Evolutionary conservation across 352 stramenopile genomes (phyloP).

Genomic region (Globisporangium uncinulatum): DNA sequence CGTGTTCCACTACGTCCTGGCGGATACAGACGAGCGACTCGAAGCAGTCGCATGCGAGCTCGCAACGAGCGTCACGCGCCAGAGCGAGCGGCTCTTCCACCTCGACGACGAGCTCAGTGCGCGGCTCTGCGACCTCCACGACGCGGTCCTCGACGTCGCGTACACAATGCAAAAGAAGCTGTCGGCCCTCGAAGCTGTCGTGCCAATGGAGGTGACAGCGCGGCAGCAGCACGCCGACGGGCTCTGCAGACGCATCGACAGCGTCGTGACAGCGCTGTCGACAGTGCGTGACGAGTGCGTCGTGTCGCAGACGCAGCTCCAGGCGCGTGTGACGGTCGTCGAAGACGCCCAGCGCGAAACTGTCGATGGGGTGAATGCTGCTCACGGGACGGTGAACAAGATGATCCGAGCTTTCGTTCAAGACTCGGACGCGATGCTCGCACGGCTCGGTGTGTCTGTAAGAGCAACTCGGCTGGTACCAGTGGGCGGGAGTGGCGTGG

Average conservation of each 20-base stretch:
- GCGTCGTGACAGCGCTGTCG: conserved; percentile 26
- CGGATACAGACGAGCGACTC: conserved; percentile 32
- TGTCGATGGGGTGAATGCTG: conserved; percentile 14
- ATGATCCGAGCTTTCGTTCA: conserved; percentile 24
- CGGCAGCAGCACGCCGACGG: conserved; percentile 56
- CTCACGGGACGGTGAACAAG: conserved; percentile 23
- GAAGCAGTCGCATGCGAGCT: conserved; percentile 33
- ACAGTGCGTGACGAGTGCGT: conserved; percentile 21
- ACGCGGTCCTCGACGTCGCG: conserved; percentile 29
- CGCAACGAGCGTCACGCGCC: conserved; percentile 19
- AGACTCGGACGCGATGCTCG: conserved; percentile 26
- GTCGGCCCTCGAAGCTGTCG: conserved; percentile 45
- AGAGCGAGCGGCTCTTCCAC: conserved; percentile 19
- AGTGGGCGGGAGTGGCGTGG: not conserved
- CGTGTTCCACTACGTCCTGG: conserved; percentile 32
- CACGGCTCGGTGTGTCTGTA: conserved; percentile 9
- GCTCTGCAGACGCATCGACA: conserved; percentile 36
- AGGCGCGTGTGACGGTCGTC: conserved; percentile 25
- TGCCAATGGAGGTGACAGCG: conserved; percentile 58
- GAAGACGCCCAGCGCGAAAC: conserved; percentile 17
- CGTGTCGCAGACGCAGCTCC: conserved; percentile 12
- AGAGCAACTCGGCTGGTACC: conserved; percentile 1
- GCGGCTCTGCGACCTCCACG: conserved; percentile 23
- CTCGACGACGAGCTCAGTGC: conserved; percentile 31
- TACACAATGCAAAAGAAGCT: conserved; percentile 37